These are phyloP conservation scores for Lepiota venenata DNA, from an alignment of 768 basidiomycete species.

Conservation along the genomic window DNA sequence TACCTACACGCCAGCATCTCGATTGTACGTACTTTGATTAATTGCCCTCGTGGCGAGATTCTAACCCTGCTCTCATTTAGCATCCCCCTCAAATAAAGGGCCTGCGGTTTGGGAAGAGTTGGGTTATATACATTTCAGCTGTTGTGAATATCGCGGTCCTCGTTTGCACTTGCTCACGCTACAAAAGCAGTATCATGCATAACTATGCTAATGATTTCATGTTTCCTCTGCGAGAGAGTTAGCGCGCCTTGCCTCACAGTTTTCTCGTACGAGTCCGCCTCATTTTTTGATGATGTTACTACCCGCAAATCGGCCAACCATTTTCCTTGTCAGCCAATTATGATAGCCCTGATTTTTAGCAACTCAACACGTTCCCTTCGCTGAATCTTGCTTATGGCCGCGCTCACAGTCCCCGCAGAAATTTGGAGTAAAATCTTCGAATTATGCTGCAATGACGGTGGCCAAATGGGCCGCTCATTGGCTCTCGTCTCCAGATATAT, in stretches of 20 bases:
- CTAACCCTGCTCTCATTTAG: conserved; percentile 30
- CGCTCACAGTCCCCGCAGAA: conserved; percentile 7
- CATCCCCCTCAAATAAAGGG: conserved; percentile 93
- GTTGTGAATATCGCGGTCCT: not conserved
- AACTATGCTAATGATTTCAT: conserved; percentile 5
- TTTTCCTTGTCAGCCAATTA: not conserved
- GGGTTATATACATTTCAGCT: conserved; percentile 8
- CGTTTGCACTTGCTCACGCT: not conserved
- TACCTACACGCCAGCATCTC: conserved; percentile 49
- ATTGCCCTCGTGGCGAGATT: not conserved
- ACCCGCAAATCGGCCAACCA: not conserved
- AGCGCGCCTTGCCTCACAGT: too few relatives aligned
- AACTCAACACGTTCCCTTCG: not conserved
- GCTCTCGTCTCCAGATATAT: conserved; percentile 11
- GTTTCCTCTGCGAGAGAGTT: not conserved
- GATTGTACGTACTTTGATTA: conserved; percentile 51
- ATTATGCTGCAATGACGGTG: conserved; percentile 12
- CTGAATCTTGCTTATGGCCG: not conserved
- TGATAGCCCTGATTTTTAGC: not conserved
- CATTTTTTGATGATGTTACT: too few relatives aligned
- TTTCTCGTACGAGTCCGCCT: too few relatives aligned
- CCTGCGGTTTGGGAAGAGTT: not conserved
- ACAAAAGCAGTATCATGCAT: conserved; percentile 13
- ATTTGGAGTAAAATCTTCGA: conserved; percentile 15
- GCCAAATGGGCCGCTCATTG: conserved; percentile 14